These are phyloP conservation scores for Aspergillus nomiae DNA, from an alignment of 2,329 filamentous ascomycete species.

Conservation along the genomic window DNA sequence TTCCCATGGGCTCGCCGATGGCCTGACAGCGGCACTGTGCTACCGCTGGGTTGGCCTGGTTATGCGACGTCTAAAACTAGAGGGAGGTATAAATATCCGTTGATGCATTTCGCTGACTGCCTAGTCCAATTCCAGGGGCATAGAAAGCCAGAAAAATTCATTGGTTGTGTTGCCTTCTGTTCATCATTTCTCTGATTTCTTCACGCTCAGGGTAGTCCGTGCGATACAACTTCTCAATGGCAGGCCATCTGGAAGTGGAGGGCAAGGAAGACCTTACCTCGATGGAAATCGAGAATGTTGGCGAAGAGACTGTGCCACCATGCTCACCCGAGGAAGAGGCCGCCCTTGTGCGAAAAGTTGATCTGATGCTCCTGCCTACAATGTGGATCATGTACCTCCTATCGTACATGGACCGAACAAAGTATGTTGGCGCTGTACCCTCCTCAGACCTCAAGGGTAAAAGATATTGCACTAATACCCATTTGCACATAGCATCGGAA, in stretches of 20 bases:
- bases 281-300: slow-evolving; percentile 22
- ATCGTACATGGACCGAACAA: slow-evolving; percentile 45
- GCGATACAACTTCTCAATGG: not conserved
- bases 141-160: not conserved
- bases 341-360: slow-evolving; percentile 48
- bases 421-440: slow-evolving; percentile 13
- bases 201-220: not conserved
- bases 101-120: not conserved
- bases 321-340: slow-evolving; percentile 40
- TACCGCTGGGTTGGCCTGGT: not conserved
- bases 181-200: not conserved
- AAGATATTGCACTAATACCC: not conserved
- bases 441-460: no score
- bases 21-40: not conserved
- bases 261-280: slow-evolving; percentile 15
- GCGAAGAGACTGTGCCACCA: slow-evolving; percentile 5
- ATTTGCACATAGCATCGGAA: slow-evolving; percentile 21
- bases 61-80: not conserved
- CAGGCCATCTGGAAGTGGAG: not conserved
- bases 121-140: not conserved
- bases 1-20: not conserved
- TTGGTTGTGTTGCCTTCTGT: not conserved
- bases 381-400: slow-evolving; percentile 56
- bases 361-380: slow-evolving; percentile 48
- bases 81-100: not conserved